These are phyloP conservation scores for Septoria linicola DNA, from an alignment of 2,329 filamentous ascomycete genomes.

Conservation along the genomic window DNA sequence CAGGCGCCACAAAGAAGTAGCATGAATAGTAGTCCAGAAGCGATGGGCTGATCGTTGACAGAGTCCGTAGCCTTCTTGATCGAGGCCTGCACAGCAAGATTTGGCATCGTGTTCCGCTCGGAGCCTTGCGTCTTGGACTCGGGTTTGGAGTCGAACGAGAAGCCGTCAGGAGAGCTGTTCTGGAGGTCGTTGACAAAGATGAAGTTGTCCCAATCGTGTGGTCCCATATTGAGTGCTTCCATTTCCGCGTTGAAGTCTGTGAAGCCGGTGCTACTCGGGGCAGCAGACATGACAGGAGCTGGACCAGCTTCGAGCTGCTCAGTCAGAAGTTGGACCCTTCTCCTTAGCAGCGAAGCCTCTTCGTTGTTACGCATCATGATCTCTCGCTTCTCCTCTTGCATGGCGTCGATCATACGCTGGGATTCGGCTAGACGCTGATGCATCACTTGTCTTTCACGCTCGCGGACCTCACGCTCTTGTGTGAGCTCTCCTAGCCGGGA, in stretches of 20 bases:
- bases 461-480: constrained; percentile 45
- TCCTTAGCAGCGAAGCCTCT: constrained; percentile 86
- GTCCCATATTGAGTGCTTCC: constrained; percentile 73
- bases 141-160: constrained; percentile 53
- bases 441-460: constrained; percentile 45
- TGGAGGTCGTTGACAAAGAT: constrained; percentile 64
- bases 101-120: constrained; percentile 10
- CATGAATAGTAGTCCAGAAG: constrained; percentile 86
- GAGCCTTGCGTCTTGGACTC: constrained; percentile 30
- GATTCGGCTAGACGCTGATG: constrained; percentile 72
- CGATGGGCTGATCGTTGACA: constrained; percentile 58
- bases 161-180: constrained; percentile 45
- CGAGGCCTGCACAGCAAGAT: constrained; percentile 21
- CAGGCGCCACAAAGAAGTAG: constrained; percentile 95
- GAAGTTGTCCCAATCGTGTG: constrained; percentile 75
- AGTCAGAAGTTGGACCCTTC: constrained; percentile 82
- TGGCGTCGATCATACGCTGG: constrained; percentile 70
- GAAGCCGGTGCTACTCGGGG: constrained; percentile 62
- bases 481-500: constrained; percentile 70
- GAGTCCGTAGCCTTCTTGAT: constrained; percentile 44
- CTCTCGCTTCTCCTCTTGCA: constrained; percentile 87
- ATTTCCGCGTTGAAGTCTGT: constrained; percentile 74
- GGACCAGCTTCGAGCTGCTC: constrained; percentile 61
- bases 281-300: constrained; percentile 45
- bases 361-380: constrained; percentile 84